phyloP scores from a whole-genome alignment of 2,329 filamentous ascomycete species.

The Ceratocystis diversiconidia region DNA sequence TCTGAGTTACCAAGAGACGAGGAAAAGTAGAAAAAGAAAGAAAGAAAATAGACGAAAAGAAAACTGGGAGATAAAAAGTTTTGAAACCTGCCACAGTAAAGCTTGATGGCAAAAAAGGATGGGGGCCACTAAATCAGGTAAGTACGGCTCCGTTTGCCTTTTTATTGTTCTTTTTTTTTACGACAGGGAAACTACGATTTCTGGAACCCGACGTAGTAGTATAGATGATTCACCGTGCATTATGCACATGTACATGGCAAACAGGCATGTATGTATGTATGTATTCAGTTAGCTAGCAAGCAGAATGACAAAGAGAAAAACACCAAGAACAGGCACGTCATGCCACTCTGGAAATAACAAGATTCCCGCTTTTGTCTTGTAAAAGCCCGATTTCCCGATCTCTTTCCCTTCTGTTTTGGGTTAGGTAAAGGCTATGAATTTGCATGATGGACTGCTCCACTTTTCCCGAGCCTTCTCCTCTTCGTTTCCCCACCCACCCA shows the following conservation, averaged over 20 bases:
- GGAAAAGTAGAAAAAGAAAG: neutral
- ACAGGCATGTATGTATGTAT: neutral
- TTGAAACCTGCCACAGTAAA: neutral
- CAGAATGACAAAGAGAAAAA: neutral
- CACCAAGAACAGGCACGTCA: neutral
- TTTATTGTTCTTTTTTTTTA: neutral
- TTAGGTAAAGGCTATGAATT: neutral
- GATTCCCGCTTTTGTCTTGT: neutral
- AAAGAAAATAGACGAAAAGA: neutral
- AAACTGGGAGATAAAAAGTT: neutral
- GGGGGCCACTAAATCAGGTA: neutral
- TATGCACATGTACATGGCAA: neutral
- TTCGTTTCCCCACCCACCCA: neutral
- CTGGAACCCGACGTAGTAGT: neutral
- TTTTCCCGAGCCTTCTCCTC: neutral
- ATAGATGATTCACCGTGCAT: slow-evolving; percentile 1
- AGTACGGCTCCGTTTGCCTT: neutral
- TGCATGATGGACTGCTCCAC: neutral
- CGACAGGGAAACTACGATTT: neutral
- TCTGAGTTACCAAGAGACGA: neutral
- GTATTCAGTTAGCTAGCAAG: neutral
- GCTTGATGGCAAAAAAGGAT: neutral
- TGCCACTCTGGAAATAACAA: neutral
- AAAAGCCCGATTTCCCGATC: neutral
- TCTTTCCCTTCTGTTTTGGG: neutral